A percentile compares a stretch with the other conserved stretches of the same genome.
phyloP scores from a whole-genome alignment of 805 yeast species.

The Candida coquimbonensis region DNA sequence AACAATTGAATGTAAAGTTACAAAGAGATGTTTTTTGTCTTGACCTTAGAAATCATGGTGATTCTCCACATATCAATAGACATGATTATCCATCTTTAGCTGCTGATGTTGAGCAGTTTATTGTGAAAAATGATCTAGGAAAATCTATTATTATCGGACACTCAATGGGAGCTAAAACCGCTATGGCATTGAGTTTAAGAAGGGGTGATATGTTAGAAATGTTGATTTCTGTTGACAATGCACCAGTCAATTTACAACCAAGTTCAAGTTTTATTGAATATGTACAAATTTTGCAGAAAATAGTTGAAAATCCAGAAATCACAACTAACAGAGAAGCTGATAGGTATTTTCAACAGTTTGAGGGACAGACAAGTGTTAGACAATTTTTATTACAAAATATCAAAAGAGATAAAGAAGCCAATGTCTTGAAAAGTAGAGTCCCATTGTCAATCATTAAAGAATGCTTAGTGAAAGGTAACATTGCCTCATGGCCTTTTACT shows the following conservation, averaged over 20 bases:
- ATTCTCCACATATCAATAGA: constrained; percentile 67
- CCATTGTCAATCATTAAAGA: constrained; percentile 69
- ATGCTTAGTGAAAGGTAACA: constrained; percentile 53
- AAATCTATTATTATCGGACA: constrained; percentile 69
- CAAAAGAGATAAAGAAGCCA: constrained; percentile 32
- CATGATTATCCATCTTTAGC: constrained; percentile 80
- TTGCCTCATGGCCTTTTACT: constrained; percentile 75
- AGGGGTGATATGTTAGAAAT: constrained; percentile 54
- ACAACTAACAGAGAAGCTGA: constrained; percentile 62
- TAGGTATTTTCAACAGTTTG: constrained; percentile 52
- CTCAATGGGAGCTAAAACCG: constrained; percentile 92
- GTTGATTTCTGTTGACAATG: constrained; percentile 79
- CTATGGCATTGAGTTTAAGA: constrained; percentile 76
- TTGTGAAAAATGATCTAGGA: constrained; percentile 29
- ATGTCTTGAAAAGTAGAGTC: constrained; percentile 33
- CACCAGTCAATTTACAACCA: constrained; percentile 66
- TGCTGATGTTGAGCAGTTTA: constrained; percentile 75
- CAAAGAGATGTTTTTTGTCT: constrained; percentile 56
- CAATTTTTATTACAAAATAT: constrained; percentile 75
- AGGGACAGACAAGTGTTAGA: constrained; percentile 50
- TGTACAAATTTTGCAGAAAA: constrained; percentile 51
- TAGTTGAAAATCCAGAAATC: constrained; percentile 40
- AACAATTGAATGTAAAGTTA: constrained; percentile 40
- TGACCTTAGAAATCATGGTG: constrained; percentile 89
- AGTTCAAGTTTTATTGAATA: constrained; percentile 59